phyloP scores from a whole-genome alignment of 176 grass and related monocot genomes.

The Triticum monococcum region DNA sequence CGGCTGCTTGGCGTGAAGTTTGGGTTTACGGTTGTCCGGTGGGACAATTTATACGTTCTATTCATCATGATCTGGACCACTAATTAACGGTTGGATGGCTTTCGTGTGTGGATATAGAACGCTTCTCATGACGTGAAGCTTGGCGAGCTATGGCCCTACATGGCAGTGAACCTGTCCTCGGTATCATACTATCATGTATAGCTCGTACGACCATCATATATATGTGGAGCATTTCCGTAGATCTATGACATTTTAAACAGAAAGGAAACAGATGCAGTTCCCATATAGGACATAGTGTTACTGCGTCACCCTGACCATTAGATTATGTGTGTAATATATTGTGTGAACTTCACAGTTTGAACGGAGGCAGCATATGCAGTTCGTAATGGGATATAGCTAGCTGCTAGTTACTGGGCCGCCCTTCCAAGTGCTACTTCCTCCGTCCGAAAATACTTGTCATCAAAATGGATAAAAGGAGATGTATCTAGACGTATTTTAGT shows the following conservation, averaged over 20 bases:
- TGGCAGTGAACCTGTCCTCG: neutral
- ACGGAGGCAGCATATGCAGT: neutral
- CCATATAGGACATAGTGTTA: slow-evolving; percentile 1
- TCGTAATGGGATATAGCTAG: neutral
- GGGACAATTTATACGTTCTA: neutral
- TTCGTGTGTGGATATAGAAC: too few relatives aligned
- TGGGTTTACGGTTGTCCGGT: neutral
- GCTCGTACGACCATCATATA: neutral
- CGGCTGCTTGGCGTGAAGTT: neutral
- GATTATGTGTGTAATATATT: neutral
- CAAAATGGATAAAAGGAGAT: too few relatives aligned
- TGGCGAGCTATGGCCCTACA: neutral
- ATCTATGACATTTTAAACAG: neutral
- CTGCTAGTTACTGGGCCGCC: neutral
- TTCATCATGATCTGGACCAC: too few relatives aligned
- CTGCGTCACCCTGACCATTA: neutral
- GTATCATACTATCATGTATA: too few relatives aligned
- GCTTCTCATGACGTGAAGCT: too few relatives aligned
- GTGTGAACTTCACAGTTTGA: neutral
- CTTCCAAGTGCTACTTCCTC: slow-evolving; percentile 5
- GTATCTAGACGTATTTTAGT: too few relatives aligned
- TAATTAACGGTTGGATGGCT: too few relatives aligned
- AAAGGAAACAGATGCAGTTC: neutral
- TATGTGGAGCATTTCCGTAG: neutral
- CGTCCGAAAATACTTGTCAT: too few relatives aligned